These are phyloP conservation scores for Elongisporangium undulatum DNA, from an alignment of 352 stramenopile species.

Conservation along the genomic window DNA sequence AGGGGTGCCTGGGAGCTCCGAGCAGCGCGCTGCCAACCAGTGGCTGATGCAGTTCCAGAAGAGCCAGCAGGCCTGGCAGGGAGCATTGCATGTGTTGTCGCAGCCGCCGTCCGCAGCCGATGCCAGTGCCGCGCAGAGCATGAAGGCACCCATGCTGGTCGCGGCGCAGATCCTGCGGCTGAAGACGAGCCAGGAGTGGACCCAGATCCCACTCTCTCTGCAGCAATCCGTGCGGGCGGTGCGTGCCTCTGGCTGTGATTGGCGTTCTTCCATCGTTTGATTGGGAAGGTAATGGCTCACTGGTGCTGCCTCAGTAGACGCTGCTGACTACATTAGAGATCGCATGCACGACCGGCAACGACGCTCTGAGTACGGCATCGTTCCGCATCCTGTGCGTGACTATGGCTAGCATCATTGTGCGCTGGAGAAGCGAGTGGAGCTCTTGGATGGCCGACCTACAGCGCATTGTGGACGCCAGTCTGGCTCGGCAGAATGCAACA, in stretches of 20 bases:
- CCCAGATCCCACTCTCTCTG: constrained; percentile 22
- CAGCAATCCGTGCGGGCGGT: constrained; percentile 43
- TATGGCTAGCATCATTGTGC: constrained; percentile 42
- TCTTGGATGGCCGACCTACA: constrained; percentile 47
- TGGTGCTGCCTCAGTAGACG: constrained; percentile 14
- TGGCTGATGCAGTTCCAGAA: constrained; percentile 70
- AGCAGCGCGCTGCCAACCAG: constrained; percentile 50
- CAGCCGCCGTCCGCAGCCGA: constrained; percentile 13
- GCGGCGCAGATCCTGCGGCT: constrained; percentile 66
- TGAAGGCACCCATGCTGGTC: constrained; percentile 40
- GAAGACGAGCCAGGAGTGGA: constrained; percentile 59
- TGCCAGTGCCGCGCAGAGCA: constrained; percentile 8
- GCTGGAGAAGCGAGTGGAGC: constrained; percentile 32
- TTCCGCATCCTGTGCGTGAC: constrained; percentile 47
- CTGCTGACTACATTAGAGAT: constrained; percentile 37
- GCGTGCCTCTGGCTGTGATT: constrained; percentile 1
- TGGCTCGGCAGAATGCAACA: constrained; percentile 23
- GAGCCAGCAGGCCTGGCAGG: constrained; percentile 49
- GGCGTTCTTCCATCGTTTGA: constrained; percentile 1
- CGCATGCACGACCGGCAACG: constrained; percentile 17
- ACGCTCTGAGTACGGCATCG: constrained; percentile 13
- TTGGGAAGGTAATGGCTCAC: neutral
- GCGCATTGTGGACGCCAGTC: constrained; percentile 32
- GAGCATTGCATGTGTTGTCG: constrained; percentile 51
- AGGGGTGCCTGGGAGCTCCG: constrained; percentile 40